phyloP scores from a whole-genome alignment of 768 basidiomycete genomes.

The Boletus fagicola region DNA sequence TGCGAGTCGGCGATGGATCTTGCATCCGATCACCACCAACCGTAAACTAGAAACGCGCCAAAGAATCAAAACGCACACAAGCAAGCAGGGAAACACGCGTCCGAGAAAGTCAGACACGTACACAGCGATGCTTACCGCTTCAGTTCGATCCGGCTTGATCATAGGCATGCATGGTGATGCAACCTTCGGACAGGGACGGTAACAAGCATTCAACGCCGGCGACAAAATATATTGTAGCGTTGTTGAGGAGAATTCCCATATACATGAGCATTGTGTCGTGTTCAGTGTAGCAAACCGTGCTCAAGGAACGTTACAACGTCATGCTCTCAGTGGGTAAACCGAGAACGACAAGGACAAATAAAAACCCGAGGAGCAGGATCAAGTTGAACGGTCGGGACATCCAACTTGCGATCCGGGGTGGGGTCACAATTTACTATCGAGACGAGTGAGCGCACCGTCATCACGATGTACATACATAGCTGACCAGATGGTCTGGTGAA shows the following conservation, averaged over 20 bases:
- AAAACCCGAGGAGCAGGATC: too few relatives aligned
- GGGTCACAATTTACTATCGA: too few relatives aligned
- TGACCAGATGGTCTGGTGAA: not conserved
- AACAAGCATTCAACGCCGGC: not conserved
- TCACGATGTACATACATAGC: not conserved
- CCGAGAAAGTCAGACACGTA: not conserved
- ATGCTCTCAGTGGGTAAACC: not conserved
- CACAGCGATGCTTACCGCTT: not conserved
- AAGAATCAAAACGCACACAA: not conserved
- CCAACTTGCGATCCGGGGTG: too few relatives aligned
- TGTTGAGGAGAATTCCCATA: not conserved
- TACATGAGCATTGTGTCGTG: not conserved
- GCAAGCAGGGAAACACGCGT: not conserved
- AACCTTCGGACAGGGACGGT: not conserved
- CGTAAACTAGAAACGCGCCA: not conserved
- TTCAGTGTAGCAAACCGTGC: not conserved
- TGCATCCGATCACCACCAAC: not conserved
- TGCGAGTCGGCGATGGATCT: not conserved
- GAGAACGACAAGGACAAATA: too few relatives aligned
- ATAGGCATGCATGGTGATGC: not conserved
- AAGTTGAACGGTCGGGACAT: not conserved
- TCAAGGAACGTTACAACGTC: not conserved
- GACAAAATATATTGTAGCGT: not conserved
- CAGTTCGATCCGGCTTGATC: not conserved
- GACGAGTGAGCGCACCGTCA: too few relatives aligned